Conservation (phyloP, 768 basidiomycete genomes). For the Gloeophyllum trabeum region DNA sequence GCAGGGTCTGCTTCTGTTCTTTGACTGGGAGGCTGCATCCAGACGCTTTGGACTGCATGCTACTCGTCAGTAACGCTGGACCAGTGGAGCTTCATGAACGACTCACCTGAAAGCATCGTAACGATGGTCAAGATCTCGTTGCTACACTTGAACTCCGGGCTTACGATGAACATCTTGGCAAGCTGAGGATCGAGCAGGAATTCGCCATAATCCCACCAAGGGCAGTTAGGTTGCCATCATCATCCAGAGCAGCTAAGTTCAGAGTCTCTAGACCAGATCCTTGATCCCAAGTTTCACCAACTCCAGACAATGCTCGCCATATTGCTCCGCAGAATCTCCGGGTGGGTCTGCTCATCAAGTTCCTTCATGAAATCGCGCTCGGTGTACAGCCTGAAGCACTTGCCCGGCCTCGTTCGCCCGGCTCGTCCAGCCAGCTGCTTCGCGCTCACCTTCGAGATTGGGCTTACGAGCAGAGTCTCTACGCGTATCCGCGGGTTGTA, state of each 20-base stretch:
- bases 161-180: slow-evolving; percentile 88
- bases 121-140: slow-evolving; percentile 94
- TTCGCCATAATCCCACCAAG: slow-evolving; percentile 89
- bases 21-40: slow-evolving; percentile 81
- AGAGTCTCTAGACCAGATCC: slow-evolving; percentile 91
- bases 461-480: slow-evolving; percentile 85
- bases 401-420: slow-evolving; percentile 91
- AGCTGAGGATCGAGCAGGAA: slow-evolving; percentile 98
- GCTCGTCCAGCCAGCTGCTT: slow-evolving; percentile 96
- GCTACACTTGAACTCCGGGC: slow-evolving; percentile 92
- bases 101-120: slow-evolving; percentile 84
- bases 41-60: slow-evolving; percentile 79
- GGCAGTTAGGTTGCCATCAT: slow-evolving; percentile 83
- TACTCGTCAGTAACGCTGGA: background rate
- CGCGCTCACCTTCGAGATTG: slow-evolving; percentile 94
- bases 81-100: no score
- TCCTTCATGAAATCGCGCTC: slow-evolving; percentile 96
- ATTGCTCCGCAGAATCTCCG: slow-evolving; percentile 92
- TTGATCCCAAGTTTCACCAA: slow-evolving; percentile 91
- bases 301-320: slow-evolving; percentile 85
- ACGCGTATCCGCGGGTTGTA: slow-evolving; percentile 97
- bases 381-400: slow-evolving; percentile 94
- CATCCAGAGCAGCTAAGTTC: slow-evolving; percentile 87
- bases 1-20: slow-evolving; percentile 89
- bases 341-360: slow-evolving; percentile 94